Percentiles rank a stretch among this genome's conserved stretches.
phyloP scores from a whole-genome alignment of 2,329 filamentous ascomycete genomes.

The Polychaeton citri region DNA sequence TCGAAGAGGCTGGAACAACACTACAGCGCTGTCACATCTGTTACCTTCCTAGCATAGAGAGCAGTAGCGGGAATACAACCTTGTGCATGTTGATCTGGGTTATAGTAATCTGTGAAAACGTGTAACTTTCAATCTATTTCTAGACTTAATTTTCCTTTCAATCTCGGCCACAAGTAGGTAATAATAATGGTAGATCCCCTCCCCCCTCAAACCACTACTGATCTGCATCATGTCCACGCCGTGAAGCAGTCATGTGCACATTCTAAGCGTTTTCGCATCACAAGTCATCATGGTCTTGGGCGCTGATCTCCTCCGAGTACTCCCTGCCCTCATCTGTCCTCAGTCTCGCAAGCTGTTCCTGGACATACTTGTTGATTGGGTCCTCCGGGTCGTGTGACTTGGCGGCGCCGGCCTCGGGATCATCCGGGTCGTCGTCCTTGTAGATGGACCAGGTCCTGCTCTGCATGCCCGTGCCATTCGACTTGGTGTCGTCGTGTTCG shows the following conservation, averaged over 20 bases:
- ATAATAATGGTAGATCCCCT: too few relatives aligned
- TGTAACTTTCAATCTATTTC: neutral
- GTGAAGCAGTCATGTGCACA: too few relatives aligned
- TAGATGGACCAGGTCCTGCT: slow-evolving; percentile 36
- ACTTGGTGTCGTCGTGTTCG: slow-evolving; percentile 12
- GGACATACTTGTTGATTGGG: slow-evolving; percentile 70
- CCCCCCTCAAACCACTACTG: neutral
- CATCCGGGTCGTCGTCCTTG: slow-evolving; percentile 35
- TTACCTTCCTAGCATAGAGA: too few relatives aligned
- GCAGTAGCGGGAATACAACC: too few relatives aligned
- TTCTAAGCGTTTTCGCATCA: too few relatives aligned
- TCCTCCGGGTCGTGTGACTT: slow-evolving; percentile 28
- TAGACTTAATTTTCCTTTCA: too few relatives aligned
- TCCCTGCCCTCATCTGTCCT: slow-evolving; percentile 43
- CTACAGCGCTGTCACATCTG: too few relatives aligned
- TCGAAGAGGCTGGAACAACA: too few relatives aligned
- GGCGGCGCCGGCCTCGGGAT: slow-evolving; percentile 11
- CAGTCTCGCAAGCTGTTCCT: slow-evolving; percentile 64
- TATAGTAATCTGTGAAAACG: too few relatives aligned
- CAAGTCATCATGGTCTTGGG: slow-evolving; percentile 28
- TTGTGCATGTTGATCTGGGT: too few relatives aligned
- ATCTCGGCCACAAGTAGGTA: too few relatives aligned
- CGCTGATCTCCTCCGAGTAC: slow-evolving; percentile 50
- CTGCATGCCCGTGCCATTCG: slow-evolving; percentile 9
- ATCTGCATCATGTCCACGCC: neutral